These are phyloP conservation scores for Mariannaea elegans DNA, from an alignment of 2,329 filamentous ascomycete species.

Conservation along the genomic window DNA sequence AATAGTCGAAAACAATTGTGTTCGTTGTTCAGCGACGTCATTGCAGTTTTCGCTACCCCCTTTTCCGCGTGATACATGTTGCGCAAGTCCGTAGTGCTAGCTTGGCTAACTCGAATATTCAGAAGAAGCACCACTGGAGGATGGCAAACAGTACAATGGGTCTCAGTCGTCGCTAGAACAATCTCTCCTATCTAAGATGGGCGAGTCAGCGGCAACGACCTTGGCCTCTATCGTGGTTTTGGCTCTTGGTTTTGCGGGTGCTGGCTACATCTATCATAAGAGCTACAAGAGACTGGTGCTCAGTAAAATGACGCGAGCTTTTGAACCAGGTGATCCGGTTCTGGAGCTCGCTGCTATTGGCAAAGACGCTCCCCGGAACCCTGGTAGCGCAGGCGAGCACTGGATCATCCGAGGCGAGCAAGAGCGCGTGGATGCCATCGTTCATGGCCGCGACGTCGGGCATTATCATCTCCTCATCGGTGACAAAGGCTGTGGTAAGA, in stretches of 20 bases:
- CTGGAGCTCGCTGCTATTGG: slow-evolving; percentile 78
- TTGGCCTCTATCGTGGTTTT: slow-evolving; percentile 78
- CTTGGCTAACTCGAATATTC: slow-evolving; percentile 19
- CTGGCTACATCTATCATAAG: slow-evolving; percentile 81
- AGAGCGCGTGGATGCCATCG: slow-evolving; percentile 79
- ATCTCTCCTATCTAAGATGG: slow-evolving; percentile 67
- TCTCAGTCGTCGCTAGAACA: slow-evolving; percentile 40
- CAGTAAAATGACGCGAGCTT: slow-evolving; percentile 92
- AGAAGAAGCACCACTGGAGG: slow-evolving; percentile 19
- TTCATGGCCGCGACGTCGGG: slow-evolving; percentile 75
- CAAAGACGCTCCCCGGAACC: slow-evolving; percentile 61
- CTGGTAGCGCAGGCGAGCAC: slow-evolving; percentile 50
- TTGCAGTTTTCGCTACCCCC: background rate
- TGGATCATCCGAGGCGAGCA: slow-evolving; percentile 92
- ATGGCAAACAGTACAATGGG: slow-evolving; percentile 12
- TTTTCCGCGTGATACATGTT: background rate
- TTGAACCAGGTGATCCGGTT: slow-evolving; percentile 90
- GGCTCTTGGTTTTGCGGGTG: slow-evolving; percentile 69
- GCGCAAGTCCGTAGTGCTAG: background rate
- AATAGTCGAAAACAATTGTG: background rate
- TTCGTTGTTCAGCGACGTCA: background rate
- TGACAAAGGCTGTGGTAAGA: slow-evolving; percentile 97
- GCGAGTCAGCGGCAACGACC: slow-evolving; percentile 78
- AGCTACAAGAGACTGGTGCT: slow-evolving; percentile 91
- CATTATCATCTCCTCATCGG: slow-evolving; percentile 94